Evolutionary conservation across 2,329 filamentous ascomycete species (phyloP).

Genomic region (Claviceps sp.): DNA sequence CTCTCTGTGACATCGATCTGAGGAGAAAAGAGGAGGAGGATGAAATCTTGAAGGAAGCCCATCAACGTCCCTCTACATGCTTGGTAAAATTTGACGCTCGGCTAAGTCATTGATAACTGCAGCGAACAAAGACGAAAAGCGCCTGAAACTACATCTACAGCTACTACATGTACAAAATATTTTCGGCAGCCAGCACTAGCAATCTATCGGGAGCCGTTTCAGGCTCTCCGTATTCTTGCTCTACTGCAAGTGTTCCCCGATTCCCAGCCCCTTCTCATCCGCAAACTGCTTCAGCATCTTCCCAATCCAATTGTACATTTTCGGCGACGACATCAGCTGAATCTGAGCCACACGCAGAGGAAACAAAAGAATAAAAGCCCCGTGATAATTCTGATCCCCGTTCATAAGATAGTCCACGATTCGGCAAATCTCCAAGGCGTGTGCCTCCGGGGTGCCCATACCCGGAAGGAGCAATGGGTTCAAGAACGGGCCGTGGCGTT

Average conservation of each 20-base stretch:
- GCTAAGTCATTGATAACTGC: neutral
- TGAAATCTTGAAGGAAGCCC: too few relatives aligned
- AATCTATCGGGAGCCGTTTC: neutral
- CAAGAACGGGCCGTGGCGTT: slow-evolving; percentile 3
- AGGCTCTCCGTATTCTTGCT: neutral
- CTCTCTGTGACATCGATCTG: too few relatives aligned
- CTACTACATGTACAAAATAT: neutral
- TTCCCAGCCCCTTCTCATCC: slow-evolving; percentile 2
- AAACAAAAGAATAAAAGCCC: slow-evolving; percentile 4
- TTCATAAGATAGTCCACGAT: slow-evolving; percentile 5
- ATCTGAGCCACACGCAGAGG: slow-evolving; percentile 3
- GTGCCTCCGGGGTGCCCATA: neutral
- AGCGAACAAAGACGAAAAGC: neutral
- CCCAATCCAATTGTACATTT: slow-evolving; percentile 3
- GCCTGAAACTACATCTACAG: neutral
- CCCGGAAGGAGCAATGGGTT: slow-evolving; percentile 4
- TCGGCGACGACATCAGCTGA: slow-evolving; percentile 1
- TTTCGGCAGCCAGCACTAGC: neutral
- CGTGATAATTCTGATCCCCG: slow-evolving; percentile 5
- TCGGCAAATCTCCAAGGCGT: slow-evolving; percentile 5
- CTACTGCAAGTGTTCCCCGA: slow-evolving; percentile 2
- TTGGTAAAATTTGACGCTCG: neutral
- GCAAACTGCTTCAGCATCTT: slow-evolving; percentile 4
- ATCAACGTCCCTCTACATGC: too few relatives aligned
- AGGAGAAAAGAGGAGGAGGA: too few relatives aligned